These are phyloP conservation scores for Musa itinerans DNA, from an alignment of 176 grass and related monocot genomes.

Conservation along the genomic window DNA sequence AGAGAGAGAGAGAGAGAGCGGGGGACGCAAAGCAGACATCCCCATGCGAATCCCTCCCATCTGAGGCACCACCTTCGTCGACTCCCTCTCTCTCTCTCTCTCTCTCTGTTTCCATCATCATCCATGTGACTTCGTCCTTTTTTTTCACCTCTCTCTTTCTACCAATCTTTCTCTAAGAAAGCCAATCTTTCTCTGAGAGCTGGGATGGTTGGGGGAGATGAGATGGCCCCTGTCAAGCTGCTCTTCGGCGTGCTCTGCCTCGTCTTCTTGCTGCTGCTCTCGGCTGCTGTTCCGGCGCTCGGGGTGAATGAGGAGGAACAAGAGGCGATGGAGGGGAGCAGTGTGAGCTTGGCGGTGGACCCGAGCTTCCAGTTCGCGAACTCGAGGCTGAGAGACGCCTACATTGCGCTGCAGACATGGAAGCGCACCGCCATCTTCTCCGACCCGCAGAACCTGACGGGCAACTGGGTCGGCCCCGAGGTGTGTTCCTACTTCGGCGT, in stretches of 20 bases:
- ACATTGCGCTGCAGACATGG: constrained; percentile 78
- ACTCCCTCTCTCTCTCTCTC: no score
- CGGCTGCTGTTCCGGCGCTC: not conserved
- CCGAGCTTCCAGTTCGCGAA: constrained; percentile 35
- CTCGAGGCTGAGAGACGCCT: constrained; percentile 45
- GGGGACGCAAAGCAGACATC: no score
- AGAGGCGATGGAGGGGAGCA: not conserved
- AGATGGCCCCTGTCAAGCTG: not conserved
- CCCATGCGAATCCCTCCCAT: no score
- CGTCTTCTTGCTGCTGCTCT: not conserved
- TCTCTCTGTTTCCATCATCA: no score
- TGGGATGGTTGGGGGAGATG: not conserved
- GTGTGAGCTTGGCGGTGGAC: not conserved
- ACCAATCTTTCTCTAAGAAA: no score
- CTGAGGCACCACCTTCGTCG: no score
- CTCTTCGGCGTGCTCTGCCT: not conserved
- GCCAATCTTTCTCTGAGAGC: not conserved
- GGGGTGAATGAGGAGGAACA: not conserved
- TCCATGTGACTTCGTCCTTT: no score
- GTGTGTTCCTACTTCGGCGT: constrained; percentile 78
- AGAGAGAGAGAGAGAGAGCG: no score
- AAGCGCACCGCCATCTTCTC: constrained; percentile 93
- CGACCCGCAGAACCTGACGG: constrained; percentile 54
- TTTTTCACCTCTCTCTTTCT: no score
- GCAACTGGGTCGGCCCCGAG: constrained; percentile 55